Evolutionary conservation across 2,329 filamentous ascomycete species (phyloP), one percentile per base, ranked within the genome.

Genomic region (Karstenula rhodostoma): DNA sequence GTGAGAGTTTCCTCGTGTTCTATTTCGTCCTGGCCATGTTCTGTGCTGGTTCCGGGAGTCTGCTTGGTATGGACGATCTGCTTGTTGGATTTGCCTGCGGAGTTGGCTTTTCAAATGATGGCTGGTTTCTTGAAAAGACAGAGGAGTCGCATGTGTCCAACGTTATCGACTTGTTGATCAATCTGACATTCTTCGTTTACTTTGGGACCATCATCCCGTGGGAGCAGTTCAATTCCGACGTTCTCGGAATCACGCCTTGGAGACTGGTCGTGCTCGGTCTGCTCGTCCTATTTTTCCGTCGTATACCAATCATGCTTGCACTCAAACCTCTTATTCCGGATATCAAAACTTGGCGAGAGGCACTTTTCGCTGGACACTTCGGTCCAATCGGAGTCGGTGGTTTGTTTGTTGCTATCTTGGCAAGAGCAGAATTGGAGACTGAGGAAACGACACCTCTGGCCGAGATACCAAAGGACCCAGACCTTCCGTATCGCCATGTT

Each of bases 131-230:
- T 17, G 92, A 97, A 74, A 97, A 97, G 84, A 99, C 95, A 0
- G 95, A 99, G 76, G 95, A 99, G 78, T 94, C 95, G 0, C 95
- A 98, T 77, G 95, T 99, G 10, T 98, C 94, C 77, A 98, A 99
- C 87, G 95, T 99, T 76, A 99, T 99, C 73, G 95, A 99, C 83
- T 80, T 99, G 77, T 83, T 99, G 62, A 89, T 99, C 82, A 99
- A 99, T 79, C 86, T 99, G 88, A 87, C 94, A 2, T 99, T 98
- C 79, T 99, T 99, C 78, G 95, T 99, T 69, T 99, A 95, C 77
- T 91, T 99, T 66, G 95, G 95, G 56, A 93, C 95, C 56, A 97
- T 99, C 77, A 95, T 99, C 63, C 95, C 95, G 1, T 99, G 95
- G 95, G 87, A 90, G 70, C 89, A 93, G 76, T 99, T 89, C 85